These are phyloP conservation scores for Talaromyces ruber DNA, from an alignment of 495 filamentous ascomycete genomes.

Conservation along the genomic window DNA sequence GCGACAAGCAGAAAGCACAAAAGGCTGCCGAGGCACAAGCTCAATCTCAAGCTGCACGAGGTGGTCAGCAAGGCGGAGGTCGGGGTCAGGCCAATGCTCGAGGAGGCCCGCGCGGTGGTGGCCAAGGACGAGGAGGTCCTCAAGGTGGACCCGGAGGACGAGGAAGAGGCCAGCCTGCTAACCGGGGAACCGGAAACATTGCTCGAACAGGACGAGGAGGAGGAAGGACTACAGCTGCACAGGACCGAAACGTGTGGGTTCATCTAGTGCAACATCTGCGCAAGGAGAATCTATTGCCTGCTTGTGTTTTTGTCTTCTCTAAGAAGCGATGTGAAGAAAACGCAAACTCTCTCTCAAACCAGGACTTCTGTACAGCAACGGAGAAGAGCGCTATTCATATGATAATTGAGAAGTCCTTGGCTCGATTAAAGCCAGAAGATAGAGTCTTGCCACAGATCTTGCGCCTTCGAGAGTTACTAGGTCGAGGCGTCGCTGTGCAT, in stretches of 20 bases:
- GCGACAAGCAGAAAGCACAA: constrained; percentile 63
- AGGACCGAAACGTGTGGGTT: constrained; percentile 97
- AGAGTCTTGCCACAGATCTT: constrained; percentile 82
- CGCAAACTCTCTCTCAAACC: constrained; percentile 86
- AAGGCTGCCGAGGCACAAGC: constrained; percentile 40
- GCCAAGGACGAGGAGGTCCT: constrained; percentile 37
- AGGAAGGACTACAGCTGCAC: constrained; percentile 73
- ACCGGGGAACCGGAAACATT: constrained; percentile 73
- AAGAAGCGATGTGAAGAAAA: constrained; percentile 97
- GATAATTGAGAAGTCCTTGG: constrained; percentile 93
- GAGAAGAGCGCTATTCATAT: constrained; percentile 97
- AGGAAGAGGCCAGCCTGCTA: constrained; percentile 48
- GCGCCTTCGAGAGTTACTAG: constrained; percentile 73
- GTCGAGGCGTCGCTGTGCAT: constrained; percentile 88
- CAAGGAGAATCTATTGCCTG: constrained; percentile 78
- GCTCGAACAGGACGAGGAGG: constrained; percentile 78
- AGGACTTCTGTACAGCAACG: constrained; percentile 82
- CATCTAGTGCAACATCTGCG: constrained; percentile 84
- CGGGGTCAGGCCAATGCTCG: constrained; percentile 26
- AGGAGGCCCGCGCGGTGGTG: constrained; percentile 35
- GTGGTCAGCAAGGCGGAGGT: constrained; percentile 38
- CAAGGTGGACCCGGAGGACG: constrained; percentile 28
- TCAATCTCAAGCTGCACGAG: constrained; percentile 36
- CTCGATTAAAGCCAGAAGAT: constrained; percentile 86
- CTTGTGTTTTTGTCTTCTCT: constrained; percentile 96